Percentiles rank a stretch among this genome's conserved stretches.
phyloP scores from a whole-genome alignment of 2,329 filamentous ascomycete genomes.

The Fusarium solani-melongenae region DNA sequence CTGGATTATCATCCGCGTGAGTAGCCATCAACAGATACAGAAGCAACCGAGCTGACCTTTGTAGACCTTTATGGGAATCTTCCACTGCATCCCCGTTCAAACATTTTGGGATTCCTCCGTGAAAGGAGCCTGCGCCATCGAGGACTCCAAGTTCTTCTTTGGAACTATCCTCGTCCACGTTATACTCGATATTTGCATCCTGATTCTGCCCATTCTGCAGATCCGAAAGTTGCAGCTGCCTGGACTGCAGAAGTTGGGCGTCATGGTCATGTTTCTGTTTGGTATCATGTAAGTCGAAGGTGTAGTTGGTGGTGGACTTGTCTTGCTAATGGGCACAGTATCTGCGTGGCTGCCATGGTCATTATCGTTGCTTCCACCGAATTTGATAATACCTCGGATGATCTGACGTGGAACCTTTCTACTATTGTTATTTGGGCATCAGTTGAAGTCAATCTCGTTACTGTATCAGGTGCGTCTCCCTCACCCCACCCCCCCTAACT shows the following conservation, averaged over 20 bases:
- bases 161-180: conserved; percentile 47
- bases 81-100: conserved; percentile 33
- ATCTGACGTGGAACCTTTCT: conserved; percentile 38
- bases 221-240: conserved; percentile 45
- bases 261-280: conserved; percentile 45
- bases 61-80: conserved; percentile 30
- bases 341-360: conserved; percentile 35
- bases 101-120: conserved; percentile 28
- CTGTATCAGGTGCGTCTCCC: conserved; percentile 30
- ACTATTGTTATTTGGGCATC: conserved; percentile 40
- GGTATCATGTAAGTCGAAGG: conserved; percentile 42
- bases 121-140: conserved; percentile 22
- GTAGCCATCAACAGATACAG: not conserved
- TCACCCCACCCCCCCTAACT: rapidly evolving
- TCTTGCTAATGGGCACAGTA: not conserved
- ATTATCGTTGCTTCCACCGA: conserved; percentile 31
- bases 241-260: conserved; percentile 41
- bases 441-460: conserved; percentile 41
- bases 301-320: not conserved
- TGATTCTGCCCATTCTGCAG: conserved; percentile 46
- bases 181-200: conserved; percentile 46
- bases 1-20: conserved; percentile 46
- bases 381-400: conserved; percentile 21
- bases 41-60: conserved; percentile 20
- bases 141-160: conserved; percentile 49